Evolutionary conservation across 805 yeast genomes (phyloP), one percentile per base, ranked within the genome.

Genomic region (Candida ulmi): DNA sequence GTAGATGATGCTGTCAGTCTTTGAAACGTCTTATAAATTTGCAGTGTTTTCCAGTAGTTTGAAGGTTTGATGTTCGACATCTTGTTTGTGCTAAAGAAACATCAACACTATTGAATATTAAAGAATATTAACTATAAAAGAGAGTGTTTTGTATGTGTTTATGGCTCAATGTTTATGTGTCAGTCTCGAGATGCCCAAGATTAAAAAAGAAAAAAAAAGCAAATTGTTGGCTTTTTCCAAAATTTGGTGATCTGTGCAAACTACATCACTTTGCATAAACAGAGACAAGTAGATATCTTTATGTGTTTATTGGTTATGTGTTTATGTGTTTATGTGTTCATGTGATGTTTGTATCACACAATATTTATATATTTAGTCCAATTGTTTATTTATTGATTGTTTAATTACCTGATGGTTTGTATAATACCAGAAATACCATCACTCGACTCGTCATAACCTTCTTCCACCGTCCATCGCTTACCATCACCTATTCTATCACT

Each of bases 371-470:
- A n/a, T n/a, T n/a, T n/a, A n/a, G n/a, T n/a, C n/a, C n/a, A 9
- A 21, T 21, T 6, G 24, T 21, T 9, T 21, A 21, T 6, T 6
- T 9, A 7, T 9, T 21, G 6, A 7, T 21, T 9, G 9, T 21
- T 21, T 9, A 7, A 21, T 21, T 7, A 9, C 9, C 24, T 9
- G 9, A 16, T 17, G 8, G 16, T 28, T 5, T 40, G 37, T 18
- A 45, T 24, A 4, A 47, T 15, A 12, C 16, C 24, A 4, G n/a
- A 11, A 9, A 37, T 29, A 6, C 41, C 27, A 11, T 37, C 40
- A n/a, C 42, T 50, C 8, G 42, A 42, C 18, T 25, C 59, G 9
- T 54, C 48, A 34, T 51, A 61, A 2, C 71, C 71, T 48, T 68
- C 72, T 17, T 59, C 63, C 1, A 66, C 53, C 11, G 46, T 42